Percentiles rank a stretch among this genome's conserved stretches.
Conservation (phyloP, 2,329 filamentous ascomycete species). For the Colletotrichum lindemuthianum region DNA sequence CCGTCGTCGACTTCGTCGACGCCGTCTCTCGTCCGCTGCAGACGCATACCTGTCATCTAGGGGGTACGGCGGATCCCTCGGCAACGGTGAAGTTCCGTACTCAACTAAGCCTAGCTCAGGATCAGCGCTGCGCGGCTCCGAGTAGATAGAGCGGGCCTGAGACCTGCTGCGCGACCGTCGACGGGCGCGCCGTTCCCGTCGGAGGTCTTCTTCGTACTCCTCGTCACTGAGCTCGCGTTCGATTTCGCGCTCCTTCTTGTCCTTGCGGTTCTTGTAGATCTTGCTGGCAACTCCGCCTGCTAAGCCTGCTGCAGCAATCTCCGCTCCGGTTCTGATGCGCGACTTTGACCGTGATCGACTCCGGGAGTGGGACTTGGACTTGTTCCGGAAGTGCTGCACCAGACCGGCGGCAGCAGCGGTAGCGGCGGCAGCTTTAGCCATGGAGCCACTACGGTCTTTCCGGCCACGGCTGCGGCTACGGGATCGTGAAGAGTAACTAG, state of each 20-base stretch:
- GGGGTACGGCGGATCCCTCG: constrained; percentile 49
- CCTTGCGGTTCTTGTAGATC: constrained; percentile 68
- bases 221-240: constrained; percentile 48
- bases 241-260: constrained; percentile 64
- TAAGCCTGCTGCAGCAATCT: constrained; percentile 69
- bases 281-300: constrained; percentile 70
- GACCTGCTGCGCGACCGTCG: constrained; percentile 60
- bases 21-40: constrained; percentile 56
- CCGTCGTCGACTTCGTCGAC: constrained; percentile 48
- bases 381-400: constrained; percentile 65
- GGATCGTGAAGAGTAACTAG: constrained; percentile 55
- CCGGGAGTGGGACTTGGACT: constrained; percentile 44
- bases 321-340: constrained; percentile 63
- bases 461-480: constrained; percentile 48
- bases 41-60: constrained; percentile 56
- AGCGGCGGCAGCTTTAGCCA: constrained; percentile 67
- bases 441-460: constrained; percentile 56
- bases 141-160: constrained; percentile 59
- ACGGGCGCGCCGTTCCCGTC: constrained; percentile 32
- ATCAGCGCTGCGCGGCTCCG: constrained; percentile 65
- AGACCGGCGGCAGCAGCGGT: constrained; percentile 68
- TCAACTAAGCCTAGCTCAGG: constrained; percentile 75
- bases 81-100: constrained; percentile 69
- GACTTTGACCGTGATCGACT: constrained; percentile 57
- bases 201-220: constrained; percentile 39